Evolutionary conservation across 352 stramenopile species (phyloP), one percentile per base, ranked within the genome.

Genomic region (Pythium guiyangense): DNA sequence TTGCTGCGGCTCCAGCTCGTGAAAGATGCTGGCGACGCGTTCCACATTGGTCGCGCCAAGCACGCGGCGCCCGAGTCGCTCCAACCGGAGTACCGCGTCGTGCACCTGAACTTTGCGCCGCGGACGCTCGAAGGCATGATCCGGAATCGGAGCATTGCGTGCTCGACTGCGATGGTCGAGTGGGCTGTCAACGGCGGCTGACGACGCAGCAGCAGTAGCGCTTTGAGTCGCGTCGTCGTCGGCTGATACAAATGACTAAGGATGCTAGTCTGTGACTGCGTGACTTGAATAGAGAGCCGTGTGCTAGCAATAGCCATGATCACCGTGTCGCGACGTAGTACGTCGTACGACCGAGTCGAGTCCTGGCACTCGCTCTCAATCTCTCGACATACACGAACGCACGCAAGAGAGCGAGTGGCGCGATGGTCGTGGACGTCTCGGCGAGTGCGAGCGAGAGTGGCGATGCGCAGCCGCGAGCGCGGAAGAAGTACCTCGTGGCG

Each of bases 111-210:
- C 63, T 82, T 94, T 35, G 77, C 83, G 15, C 74, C 84, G 2
- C 72, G 75, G 51, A 86, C 78, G 31, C 64, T 94, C 10, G 68
- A 88, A 56, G 79, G 78, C 20, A 87, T 90, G 71, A 80, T 94
- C 43, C 74, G 75, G 14, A 89, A 79, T 58, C 70, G 73, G n/a
- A 86, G 70, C 48, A 84, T 94, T 45, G 64, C 69, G 37, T 92
- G 82, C 60, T 90, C 82, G 6, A 92, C 84, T 0, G 57, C 82
- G 9, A 72, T 92, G 64, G 79, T 70, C 37, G 78, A 90, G 48
- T 94, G 84, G 84, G 80, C 80, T 49, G 61, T 87, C 31, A 90
- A 88, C 42, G 72, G 78, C 11, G 71, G 47, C 6, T 37, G 12
- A 31, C n/a, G 22, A 22, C 22, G 0, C 0, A 22, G 42, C 26